Conservation (phyloP, 371 early-diverging fungal genomes). For the Mucor circinelloides region DNA sequence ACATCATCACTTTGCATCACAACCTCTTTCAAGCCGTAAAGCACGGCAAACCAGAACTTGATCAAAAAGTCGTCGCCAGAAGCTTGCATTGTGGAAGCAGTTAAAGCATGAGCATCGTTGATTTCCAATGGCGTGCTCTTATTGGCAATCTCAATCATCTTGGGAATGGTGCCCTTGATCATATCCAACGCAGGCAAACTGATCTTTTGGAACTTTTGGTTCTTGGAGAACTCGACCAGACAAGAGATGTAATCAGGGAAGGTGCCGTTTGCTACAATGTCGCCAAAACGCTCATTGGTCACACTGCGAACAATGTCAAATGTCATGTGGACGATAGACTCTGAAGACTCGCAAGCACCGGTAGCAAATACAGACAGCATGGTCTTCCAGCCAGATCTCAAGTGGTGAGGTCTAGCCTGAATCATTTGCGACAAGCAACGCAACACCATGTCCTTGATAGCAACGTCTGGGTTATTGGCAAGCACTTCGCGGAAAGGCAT, state of each 20-base stretch:
- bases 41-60: slow-evolving; percentile 82
- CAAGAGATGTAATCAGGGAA: slow-evolving; percentile 83
- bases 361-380: slow-evolving; percentile 80
- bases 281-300: slow-evolving; percentile 67
- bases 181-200: slow-evolving; percentile 60
- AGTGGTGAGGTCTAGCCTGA: slow-evolving; percentile 73
- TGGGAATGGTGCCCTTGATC: slow-evolving; percentile 53
- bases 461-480: slow-evolving; percentile 70
- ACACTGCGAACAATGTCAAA: slow-evolving; percentile 71
- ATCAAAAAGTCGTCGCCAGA: slow-evolving; percentile 47
- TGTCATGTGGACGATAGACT: slow-evolving; percentile 64
- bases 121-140: slow-evolving; percentile 43
- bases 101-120: slow-evolving; percentile 35
- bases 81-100: slow-evolving; percentile 28
- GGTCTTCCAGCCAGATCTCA: slow-evolving; percentile 91
- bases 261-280: slow-evolving; percentile 67
- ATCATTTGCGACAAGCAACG: slow-evolving; percentile 90
- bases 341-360: slow-evolving; percentile 77
- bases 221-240: slow-evolving; percentile 77
- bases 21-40: slow-evolving; percentile 84
- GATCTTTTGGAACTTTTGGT: slow-evolving; percentile 57
- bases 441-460: slow-evolving; percentile 93
- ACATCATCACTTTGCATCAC: slow-evolving; percentile 88
- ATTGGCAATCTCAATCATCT: slow-evolving; percentile 49
- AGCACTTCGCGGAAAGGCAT: slow-evolving; percentile 89